A percentile compares a stretch with the other conserved stretches of the same genome.
These are phyloP conservation scores for Heritiera littoralis DNA, from an alignment of 345 rosid genomes.

Conservation along the genomic window DNA sequence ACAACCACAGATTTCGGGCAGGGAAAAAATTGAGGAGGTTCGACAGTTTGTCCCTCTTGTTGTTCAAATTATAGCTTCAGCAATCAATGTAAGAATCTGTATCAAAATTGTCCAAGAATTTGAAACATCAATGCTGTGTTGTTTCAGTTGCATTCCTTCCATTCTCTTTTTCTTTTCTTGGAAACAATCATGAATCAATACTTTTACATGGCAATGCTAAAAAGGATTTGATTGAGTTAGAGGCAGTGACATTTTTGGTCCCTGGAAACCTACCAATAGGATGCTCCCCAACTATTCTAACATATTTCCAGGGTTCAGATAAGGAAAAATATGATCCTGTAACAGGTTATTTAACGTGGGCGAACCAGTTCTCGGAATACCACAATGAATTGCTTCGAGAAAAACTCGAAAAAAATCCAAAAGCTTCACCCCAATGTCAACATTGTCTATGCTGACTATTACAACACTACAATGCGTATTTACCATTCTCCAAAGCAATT, in stretches of 20 bases:
- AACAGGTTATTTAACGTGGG: slow-evolving; percentile 47
- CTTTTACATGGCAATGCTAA: background rate
- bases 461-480: slow-evolving; percentile 31
- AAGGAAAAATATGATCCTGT: slow-evolving; percentile 33
- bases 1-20: slow-evolving; percentile 30
- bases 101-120: too few relatives aligned
- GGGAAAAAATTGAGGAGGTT: slow-evolving; percentile 26
- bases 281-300: slow-evolving; percentile 36
- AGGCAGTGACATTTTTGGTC: slow-evolving; percentile 44
- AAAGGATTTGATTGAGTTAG: slow-evolving; percentile 49
- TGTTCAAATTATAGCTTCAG: slow-evolving; percentile 32
- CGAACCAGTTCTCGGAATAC: slow-evolving; percentile 38
- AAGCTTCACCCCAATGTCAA: slow-evolving; percentile 34
- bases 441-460: slow-evolving; percentile 43
- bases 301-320: slow-evolving; percentile 27
- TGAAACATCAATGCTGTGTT: too few relatives aligned
- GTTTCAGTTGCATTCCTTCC: too few relatives aligned
- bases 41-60: slow-evolving; percentile 40
- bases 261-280: slow-evolving; percentile 53
- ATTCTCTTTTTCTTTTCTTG: too few relatives aligned
- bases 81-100: slow-evolving; percentile 33
- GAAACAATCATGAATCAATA: too few relatives aligned
- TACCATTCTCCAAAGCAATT: slow-evolving; percentile 36
- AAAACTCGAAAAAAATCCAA: slow-evolving; percentile 25
- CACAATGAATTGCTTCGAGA: slow-evolving; percentile 41